Conservation (phyloP, 2,329 filamentous ascomycete genomes). For the Trichoderma cornu-damae region DNA sequence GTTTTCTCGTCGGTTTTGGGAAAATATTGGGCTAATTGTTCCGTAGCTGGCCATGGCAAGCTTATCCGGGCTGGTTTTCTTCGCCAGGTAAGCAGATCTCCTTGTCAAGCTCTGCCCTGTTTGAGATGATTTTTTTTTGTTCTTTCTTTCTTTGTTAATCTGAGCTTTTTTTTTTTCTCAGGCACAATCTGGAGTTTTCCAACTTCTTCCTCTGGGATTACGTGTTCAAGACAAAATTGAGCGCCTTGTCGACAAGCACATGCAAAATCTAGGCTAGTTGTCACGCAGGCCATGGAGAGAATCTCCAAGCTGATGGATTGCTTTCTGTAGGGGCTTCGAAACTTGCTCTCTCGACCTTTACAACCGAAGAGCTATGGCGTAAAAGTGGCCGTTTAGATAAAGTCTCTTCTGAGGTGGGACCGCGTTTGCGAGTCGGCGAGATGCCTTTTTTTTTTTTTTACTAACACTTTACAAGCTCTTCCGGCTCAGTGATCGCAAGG, state of each 20-base stretch:
- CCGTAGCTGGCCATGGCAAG: slow-evolving; percentile 58
- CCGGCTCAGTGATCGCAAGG: slow-evolving; percentile 71
- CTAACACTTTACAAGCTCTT: slow-evolving; percentile 58
- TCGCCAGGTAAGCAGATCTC: slow-evolving; percentile 52
- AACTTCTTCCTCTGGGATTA: slow-evolving; percentile 80
- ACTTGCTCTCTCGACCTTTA: slow-evolving; percentile 76
- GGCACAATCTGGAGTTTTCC: slow-evolving; percentile 87
- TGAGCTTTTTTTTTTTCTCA: slow-evolving; percentile 29
- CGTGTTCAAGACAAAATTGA: slow-evolving; percentile 88
- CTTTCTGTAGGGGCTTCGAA: slow-evolving; percentile 64
- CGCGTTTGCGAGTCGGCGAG: too few species aligned
- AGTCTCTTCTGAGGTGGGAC: slow-evolving; percentile 62
- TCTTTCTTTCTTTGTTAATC: too few species aligned
- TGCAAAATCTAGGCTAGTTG: slow-evolving; percentile 62
- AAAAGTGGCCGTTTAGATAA: slow-evolving; percentile 74
- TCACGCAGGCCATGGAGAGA: neutral
- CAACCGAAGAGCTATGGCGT: slow-evolving; percentile 77
- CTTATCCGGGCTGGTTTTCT: slow-evolving; percentile 68
- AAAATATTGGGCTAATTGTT: slow-evolving; percentile 21
- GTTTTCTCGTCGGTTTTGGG: neutral
- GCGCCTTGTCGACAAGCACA: slow-evolving; percentile 78
- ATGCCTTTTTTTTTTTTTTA: too few species aligned
- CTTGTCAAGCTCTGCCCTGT: neutral
- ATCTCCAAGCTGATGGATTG: neutral
- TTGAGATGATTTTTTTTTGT: neutral